Evolutionary conservation across 2,329 filamentous ascomycete species (phyloP).

Genomic region (Microcera coccophila): DNA sequence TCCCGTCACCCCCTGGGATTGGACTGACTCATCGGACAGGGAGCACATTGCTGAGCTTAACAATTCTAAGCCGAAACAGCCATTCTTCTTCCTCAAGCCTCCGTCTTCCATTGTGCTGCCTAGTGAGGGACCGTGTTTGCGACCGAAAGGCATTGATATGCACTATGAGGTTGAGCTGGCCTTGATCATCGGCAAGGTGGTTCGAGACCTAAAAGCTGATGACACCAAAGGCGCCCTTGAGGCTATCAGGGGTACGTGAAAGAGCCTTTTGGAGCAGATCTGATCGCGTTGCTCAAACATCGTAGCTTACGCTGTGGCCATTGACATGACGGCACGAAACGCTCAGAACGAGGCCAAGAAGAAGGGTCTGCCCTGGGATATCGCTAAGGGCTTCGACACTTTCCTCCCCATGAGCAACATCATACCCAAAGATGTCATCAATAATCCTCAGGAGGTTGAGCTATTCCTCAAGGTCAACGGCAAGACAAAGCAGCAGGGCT

Average conservation of each 20-base stretch:
- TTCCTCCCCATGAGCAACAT: conserved; percentile 83
- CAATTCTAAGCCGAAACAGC: conserved; percentile 82
- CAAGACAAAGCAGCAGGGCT: conserved; percentile 74
- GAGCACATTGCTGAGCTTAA: conserved; percentile 93
- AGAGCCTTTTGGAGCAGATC: neutral
- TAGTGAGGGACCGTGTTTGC: conserved; percentile 71
- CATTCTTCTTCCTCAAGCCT: conserved; percentile 99
- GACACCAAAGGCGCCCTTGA: conserved; percentile 74
- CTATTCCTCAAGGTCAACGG: conserved; percentile 83
- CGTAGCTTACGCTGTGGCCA: conserved; percentile 86
- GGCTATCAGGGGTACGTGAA: conserved; percentile 67
- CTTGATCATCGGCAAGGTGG: conserved; percentile 76
- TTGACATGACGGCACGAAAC: conserved; percentile 97
- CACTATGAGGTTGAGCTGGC: conserved; percentile 96
- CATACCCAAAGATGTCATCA: conserved; percentile 75
- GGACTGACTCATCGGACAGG: conserved; percentile 40
- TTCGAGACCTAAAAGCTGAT: conserved; percentile 71
- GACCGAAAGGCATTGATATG: conserved; percentile 76
- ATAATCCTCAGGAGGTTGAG: conserved; percentile 83
- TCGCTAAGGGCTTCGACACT: conserved; percentile 96
- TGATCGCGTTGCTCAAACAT: conserved; percentile 8
- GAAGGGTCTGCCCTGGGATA: conserved; percentile 90
- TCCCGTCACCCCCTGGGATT: neutral
- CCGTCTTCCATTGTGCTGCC: conserved; percentile 79
- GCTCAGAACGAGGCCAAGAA: conserved; percentile 95